phyloP scores from a whole-genome alignment of 1,284 basidiomycete genomes.

The Apiotrichum veenhuisii region DNA sequence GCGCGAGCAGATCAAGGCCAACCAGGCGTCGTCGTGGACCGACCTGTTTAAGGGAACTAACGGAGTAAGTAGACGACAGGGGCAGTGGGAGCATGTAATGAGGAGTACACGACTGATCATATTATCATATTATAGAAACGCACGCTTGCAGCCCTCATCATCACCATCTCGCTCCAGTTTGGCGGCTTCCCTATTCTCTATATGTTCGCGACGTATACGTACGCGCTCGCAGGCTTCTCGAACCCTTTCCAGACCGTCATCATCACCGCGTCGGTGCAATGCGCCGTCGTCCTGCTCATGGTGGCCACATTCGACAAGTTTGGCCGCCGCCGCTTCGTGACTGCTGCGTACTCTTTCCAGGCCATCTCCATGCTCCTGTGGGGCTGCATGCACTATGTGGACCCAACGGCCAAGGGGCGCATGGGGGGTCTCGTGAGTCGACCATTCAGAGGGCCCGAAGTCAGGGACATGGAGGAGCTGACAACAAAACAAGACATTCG shows the following conservation, averaged over 20 bases:
- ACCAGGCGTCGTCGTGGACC: neutral
- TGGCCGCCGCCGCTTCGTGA: constrained; percentile 19
- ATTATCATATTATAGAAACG: constrained; percentile 9
- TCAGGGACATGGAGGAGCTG: too few species aligned
- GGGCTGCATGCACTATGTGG: neutral
- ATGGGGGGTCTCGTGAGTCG: neutral
- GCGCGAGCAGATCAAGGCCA: neutral
- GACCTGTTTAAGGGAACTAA: constrained; percentile 22
- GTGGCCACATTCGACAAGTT: constrained; percentile 15
- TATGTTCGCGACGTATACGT: constrained; percentile 25
- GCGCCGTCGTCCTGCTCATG: constrained; percentile 12
- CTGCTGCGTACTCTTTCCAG: neutral
- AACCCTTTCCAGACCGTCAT: constrained; percentile 28
- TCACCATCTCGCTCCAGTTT: constrained; percentile 15
- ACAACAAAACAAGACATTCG: neutral
- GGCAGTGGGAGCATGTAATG: neutral
- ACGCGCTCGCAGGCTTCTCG: constrained; percentile 21
- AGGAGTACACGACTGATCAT: neutral
- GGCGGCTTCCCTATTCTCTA: constrained; percentile 23
- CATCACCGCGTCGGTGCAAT: constrained; percentile 14
- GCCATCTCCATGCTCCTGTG: constrained; percentile 12
- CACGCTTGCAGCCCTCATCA: constrained; percentile 19
- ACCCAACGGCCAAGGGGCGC: neutral
- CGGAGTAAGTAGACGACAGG: constrained; percentile 1
- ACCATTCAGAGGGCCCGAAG: neutral